Percentiles rank a stretch among this genome's conserved stretches.
phyloP scores from a whole-genome alignment of 305 asterid species.

The Solanum hybrid region DNA sequence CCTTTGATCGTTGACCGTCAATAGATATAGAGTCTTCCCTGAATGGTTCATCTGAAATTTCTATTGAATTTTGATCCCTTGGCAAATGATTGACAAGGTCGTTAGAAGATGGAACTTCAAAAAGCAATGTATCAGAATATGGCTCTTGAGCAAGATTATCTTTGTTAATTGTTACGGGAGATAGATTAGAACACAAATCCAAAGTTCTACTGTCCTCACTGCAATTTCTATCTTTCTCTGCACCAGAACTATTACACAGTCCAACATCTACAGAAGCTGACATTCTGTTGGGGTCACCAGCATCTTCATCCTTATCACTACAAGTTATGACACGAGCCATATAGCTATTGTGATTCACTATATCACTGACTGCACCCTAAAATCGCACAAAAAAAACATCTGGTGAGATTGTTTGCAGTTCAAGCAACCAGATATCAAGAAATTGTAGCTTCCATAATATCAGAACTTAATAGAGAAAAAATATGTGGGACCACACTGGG shows the following conservation, averaged over 20 bases:
- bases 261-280: conserved; percentile 83
- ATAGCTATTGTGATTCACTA: conserved; percentile 27
- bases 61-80: neutral
- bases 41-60: conserved; percentile 17
- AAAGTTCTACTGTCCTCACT: conserved; percentile 36
- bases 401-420: neutral
- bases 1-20: conserved; percentile 36
- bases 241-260: conserved; percentile 37
- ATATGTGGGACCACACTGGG: neutral
- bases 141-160: conserved; percentile 23
- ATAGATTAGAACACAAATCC: conserved; percentile 36
- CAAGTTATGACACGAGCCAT: conserved; percentile 12
- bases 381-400: neutral
- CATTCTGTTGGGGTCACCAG: conserved; percentile 37
- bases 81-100: neutral
- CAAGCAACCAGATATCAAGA: conserved; percentile 1
- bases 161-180: conserved; percentile 31
- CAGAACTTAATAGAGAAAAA: neutral
- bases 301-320: conserved; percentile 37
- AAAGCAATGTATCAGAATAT: conserved; percentile 14
- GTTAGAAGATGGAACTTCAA: neutral
- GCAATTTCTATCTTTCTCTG: conserved; percentile 38
- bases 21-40: conserved; percentile 29
- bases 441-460: neutral
- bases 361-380: conserved; percentile 18